Base-by-base conservation (phyloP, 2,329 filamentous ascomycete genomes). In the Fonsecaea pedrosoi region DNA sequence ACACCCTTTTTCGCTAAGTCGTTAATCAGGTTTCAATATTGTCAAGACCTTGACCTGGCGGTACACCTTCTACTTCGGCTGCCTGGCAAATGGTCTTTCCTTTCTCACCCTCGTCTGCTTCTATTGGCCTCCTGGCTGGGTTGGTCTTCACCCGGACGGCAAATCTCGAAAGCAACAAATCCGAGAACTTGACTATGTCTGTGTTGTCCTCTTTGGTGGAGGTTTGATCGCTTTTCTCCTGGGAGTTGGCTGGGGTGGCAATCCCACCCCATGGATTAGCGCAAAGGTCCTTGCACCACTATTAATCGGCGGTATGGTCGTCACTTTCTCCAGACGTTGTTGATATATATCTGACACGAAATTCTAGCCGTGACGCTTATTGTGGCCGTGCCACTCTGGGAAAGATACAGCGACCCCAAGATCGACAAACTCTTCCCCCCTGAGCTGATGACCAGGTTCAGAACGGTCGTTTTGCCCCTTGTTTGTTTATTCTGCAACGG, bases 181-280 rank as follows among this genome's bases (percentile, higher is more conserved):
- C 37, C 35, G 60, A 32, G 65, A 68, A 32, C 53, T 71, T 18
- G 69, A 71, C 54, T 69, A 66, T 57, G 54, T 69, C 32, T 67
- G 69, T n/a, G 53, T 71, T 7, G 34, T 69, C 10, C 53, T 71
- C 10, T 67, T 68, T 38, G 56, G 54, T 54, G 69, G 64, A 25
- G 69, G 69, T 15, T 54, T 71, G 4, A 69, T 60, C 15, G 54
- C 55, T 12, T 69, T 71, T 64, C 62, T 71, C 32, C 12, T 71
- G 12, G 69, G 67, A 5, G 62, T 71, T 12, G 58, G 59, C 21
- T 69, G 54, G 57, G 67, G 69, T 5, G 54, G 56, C n/a, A 68
- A 65, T 56, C 69, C 69, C 7, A 69, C 69, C 32, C 38, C 54
- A 15, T 71, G 69, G 69, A 42, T 15, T 6, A 66, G 63, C 15